These are phyloP conservation scores for Yamadazyma taylorii DNA, from an alignment of 1,139 yeast genomes.

Conservation along the genomic window DNA sequence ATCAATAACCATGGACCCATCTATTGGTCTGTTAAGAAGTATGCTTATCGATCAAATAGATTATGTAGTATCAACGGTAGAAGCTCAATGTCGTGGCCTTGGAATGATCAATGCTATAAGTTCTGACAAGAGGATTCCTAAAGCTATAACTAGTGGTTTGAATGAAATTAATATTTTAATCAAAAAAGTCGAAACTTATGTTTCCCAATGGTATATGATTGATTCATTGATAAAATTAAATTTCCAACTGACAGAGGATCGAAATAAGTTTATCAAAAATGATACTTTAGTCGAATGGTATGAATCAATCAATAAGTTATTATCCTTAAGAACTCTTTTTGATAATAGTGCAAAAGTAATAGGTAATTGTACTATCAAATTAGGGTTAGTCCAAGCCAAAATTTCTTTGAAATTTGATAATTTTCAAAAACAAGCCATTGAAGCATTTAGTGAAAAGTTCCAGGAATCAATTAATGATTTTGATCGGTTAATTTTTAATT, in stretches of 20 bases:
- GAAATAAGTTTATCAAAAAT: constrained; percentile 20
- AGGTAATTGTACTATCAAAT: constrained; percentile 46
- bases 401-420: constrained; percentile 55
- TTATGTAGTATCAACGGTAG: constrained; percentile 14
- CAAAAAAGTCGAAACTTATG: constrained; percentile 32
- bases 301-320: constrained; percentile 42
- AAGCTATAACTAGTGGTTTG: constrained; percentile 9
- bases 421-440: constrained; percentile 53
- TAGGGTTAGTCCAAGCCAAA: constrained; percentile 54
- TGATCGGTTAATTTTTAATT: constrained; percentile 2
- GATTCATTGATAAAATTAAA: constrained; percentile 60
- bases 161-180: constrained; percentile 21
- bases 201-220: constrained; percentile 53
- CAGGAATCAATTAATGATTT: constrained; percentile 12
- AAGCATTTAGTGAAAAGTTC: constrained; percentile 32
- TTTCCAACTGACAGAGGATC: constrained; percentile 22
- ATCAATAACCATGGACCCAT: constrained; percentile 38
- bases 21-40: constrained; percentile 23
- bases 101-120: neutral
- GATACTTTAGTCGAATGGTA: constrained; percentile 50
- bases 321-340: constrained; percentile 47
- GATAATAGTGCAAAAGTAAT: constrained; percentile 48
- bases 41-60: constrained; percentile 14
- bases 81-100: constrained; percentile 13
- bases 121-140: neutral